A percentile compares a stretch with the other conserved stretches of the same genome.
These are phyloP conservation scores for Apostasia ramifera DNA, from an alignment of 106 monocot species.

Conservation along the genomic window DNA sequence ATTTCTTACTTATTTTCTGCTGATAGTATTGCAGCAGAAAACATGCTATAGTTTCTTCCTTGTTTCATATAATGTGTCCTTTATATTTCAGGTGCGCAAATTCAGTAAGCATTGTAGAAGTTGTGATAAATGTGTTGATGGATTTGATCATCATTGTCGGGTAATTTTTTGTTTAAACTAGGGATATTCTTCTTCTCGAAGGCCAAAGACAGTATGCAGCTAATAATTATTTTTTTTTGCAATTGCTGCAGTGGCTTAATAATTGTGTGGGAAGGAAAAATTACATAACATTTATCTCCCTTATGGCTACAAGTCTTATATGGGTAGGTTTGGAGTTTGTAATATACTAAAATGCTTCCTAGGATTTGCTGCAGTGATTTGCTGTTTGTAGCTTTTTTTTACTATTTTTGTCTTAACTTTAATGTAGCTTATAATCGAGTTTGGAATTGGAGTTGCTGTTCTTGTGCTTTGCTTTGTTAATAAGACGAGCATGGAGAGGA, in stretches of 20 bases:
- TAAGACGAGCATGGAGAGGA: slow-evolving; percentile 59
- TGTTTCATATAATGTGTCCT: neutral
- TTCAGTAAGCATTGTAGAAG: slow-evolving; percentile 99
- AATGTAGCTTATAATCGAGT: slow-evolving; percentile 76
- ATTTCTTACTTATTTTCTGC: neutral
- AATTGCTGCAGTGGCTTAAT: slow-evolving; percentile 80
- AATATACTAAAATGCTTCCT: neutral
- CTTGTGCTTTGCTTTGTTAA: slow-evolving; percentile 89
- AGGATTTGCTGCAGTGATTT: neutral
- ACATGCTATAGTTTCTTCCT: neutral
- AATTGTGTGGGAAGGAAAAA: slow-evolving; percentile 99
- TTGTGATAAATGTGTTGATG: slow-evolving; percentile 99
- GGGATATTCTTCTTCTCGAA: neutral
- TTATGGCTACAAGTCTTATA: slow-evolving; percentile 85
- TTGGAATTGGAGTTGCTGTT: slow-evolving; percentile 90
- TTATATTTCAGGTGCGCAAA: slow-evolving; percentile 66
- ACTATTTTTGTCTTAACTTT: slow-evolving; percentile 6
- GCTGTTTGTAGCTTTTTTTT: neutral
- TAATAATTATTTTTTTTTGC: neutral
- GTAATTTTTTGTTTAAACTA: slow-evolving; percentile 27
- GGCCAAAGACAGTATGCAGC: neutral
- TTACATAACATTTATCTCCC: slow-evolving; percentile 81
- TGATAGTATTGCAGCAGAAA: neutral
- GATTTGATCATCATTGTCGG: slow-evolving; percentile 98
- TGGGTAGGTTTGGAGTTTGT: slow-evolving; percentile 44